A percentile compares a stretch with the other conserved stretches of the same genome.
These are phyloP conservation scores for Dactylorhiza incarnata DNA, from an alignment of 106 monocot species.

Conservation along the genomic window DNA sequence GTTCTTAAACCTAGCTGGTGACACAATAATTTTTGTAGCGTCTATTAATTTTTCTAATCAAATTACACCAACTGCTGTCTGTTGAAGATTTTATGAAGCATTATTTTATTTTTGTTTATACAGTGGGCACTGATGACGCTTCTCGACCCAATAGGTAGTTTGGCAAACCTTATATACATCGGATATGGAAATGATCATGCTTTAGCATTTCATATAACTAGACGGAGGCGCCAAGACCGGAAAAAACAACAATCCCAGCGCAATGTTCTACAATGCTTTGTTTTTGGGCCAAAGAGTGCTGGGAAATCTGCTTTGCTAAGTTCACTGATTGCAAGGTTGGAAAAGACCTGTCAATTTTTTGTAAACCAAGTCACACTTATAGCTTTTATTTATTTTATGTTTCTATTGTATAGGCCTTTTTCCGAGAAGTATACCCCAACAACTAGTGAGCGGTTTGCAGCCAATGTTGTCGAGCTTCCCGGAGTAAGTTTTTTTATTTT, in stretches of 20 bases:
- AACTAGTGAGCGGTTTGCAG: slow-evolving; percentile 47
- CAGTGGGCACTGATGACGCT: slow-evolving; percentile 97
- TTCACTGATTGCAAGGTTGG: slow-evolving; percentile 72
- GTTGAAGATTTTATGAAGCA: background rate
- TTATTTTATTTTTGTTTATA: slow-evolving; percentile 10
- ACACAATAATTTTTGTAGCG: background rate
- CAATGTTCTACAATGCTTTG: slow-evolving; percentile 86
- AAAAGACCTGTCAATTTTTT: background rate
- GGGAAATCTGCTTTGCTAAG: slow-evolving; percentile 81
- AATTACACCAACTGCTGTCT: background rate
- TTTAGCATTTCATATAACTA: slow-evolving; percentile 69
- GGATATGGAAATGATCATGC: slow-evolving; percentile 64
- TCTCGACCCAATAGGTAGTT: slow-evolving; percentile 62
- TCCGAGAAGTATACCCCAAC: slow-evolving; percentile 67
- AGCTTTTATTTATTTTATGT: background rate
- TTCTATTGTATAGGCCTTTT: slow-evolving; percentile 41
- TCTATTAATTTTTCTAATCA: background rate
- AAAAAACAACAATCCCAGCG: slow-evolving; percentile 65
- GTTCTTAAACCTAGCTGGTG: background rate
- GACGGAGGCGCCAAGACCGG: slow-evolving; percentile 67
- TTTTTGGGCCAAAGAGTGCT: slow-evolving; percentile 81
- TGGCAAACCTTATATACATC: slow-evolving; percentile 82
- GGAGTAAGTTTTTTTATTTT: slow-evolving; percentile 34
- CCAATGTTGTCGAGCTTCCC: slow-evolving; percentile 63
- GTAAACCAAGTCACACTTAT: background rate